These are phyloP conservation scores for Trichoderma sp. DNA, from an alignment of 2,329 filamentous ascomycete genomes.

Conservation along the genomic window DNA sequence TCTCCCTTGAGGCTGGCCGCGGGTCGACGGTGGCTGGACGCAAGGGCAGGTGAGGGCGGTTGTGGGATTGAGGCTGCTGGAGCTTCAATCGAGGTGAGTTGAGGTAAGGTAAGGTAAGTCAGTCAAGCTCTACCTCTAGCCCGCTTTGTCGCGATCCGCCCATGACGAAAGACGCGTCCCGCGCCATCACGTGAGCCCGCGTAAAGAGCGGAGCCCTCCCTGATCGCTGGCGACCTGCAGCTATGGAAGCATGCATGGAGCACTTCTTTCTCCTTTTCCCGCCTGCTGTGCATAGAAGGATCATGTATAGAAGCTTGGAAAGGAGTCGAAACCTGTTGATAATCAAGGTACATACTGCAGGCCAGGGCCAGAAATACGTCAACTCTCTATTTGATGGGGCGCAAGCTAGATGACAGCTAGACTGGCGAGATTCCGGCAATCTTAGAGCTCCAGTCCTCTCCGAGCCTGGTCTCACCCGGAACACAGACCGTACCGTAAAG, in stretches of 20 bases:
- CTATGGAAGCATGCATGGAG: background rate
- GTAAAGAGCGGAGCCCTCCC: conserved; percentile 36
- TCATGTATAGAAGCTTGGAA: background rate
- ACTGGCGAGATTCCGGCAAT: conserved; percentile 19
- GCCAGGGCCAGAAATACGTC: conserved; percentile 1
- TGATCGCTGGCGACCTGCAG: conserved; percentile 9
- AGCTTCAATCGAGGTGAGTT: too few species aligned
- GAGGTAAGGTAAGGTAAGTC: too few species aligned
- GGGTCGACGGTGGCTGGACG: background rate
- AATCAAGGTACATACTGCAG: too few species aligned
- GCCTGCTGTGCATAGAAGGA: too few species aligned
- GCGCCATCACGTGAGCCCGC: conserved; percentile 43
- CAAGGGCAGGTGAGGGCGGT: background rate
- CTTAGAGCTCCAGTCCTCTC: background rate
- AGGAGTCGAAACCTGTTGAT: background rate
- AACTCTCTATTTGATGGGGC: background rate
- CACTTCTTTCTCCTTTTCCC: background rate
- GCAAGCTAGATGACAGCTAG: conserved; percentile 3
- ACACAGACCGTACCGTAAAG: background rate
- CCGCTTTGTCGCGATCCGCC: conserved; percentile 5
- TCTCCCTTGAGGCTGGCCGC: background rate
- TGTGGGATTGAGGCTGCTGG: background rate
- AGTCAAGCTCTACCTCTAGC: too few species aligned
- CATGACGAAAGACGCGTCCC: conserved; percentile 37
- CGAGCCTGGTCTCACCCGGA: background rate